phyloP scores from a whole-genome alignment of 345 rosid genomes.

The Microthlaspi erraticum region DNA sequence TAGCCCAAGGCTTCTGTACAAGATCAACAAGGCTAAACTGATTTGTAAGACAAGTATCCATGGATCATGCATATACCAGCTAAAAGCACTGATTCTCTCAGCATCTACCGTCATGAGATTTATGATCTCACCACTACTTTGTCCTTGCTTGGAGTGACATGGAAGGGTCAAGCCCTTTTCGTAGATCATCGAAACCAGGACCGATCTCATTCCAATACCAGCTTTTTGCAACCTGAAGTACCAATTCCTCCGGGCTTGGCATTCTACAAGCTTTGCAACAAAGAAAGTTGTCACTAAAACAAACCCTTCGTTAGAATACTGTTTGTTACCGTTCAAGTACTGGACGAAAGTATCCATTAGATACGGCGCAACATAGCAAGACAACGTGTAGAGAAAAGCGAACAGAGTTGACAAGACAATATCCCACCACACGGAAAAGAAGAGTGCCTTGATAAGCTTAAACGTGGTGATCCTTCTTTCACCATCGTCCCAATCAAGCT shows the following conservation, averaged over 20 bases:
- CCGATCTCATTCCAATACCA: constrained; percentile 58
- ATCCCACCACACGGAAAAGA: constrained; percentile 49
- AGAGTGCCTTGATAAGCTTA: constrained; percentile 48
- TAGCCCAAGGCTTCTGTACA: constrained; percentile 59
- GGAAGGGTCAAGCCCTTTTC: constrained; percentile 66
- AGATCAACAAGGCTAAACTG: constrained; percentile 52
- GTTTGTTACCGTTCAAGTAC: constrained; percentile 48
- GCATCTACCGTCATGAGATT: constrained; percentile 71
- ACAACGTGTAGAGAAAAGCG: constrained; percentile 39
- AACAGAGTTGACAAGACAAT: constrained; percentile 47
- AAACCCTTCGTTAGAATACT: constrained; percentile 54
- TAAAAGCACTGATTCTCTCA: constrained; percentile 48
- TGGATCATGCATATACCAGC: constrained; percentile 56
- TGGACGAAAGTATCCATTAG: constrained; percentile 63
- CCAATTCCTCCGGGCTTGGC: constrained; percentile 59
- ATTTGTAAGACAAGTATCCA: constrained; percentile 67
- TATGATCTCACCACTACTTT: constrained; percentile 69
- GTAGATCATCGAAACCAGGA: constrained; percentile 56
- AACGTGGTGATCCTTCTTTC: constrained; percentile 44
- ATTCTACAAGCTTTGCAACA: constrained; percentile 62
- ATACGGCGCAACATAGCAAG: constrained; percentile 56
- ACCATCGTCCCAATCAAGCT: constrained; percentile 48
- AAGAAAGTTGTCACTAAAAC: constrained; percentile 54
- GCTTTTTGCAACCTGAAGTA: constrained; percentile 52
- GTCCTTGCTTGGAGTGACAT: constrained; percentile 49